phyloP scores from a whole-genome alignment of 2,329 filamentous ascomycete species.

The Penicillium fuscoglaucum region DNA sequence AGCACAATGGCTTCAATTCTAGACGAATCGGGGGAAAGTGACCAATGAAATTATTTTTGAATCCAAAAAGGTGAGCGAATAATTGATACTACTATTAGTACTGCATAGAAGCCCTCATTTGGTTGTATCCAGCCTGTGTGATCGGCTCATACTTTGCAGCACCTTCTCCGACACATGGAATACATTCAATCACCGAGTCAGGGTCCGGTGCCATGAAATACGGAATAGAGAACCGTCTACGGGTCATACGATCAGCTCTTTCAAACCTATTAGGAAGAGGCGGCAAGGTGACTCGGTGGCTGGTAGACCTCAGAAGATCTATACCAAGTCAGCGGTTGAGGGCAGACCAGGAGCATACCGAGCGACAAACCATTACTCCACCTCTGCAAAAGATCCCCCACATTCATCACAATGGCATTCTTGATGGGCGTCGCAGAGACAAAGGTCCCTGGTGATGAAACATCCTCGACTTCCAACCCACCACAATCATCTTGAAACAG shows the following conservation, averaged over 20 bases:
- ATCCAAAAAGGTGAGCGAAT: background rate
- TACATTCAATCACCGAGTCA: conserved; percentile 53
- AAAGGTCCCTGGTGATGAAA: conserved; percentile 41
- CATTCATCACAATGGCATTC: conserved; percentile 50
- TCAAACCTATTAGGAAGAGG: conserved; percentile 41
- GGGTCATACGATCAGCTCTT: conserved; percentile 47
- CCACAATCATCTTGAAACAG: conserved; percentile 57
- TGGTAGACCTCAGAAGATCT: conserved; percentile 55
- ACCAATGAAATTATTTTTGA: background rate
- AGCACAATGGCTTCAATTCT: background rate
- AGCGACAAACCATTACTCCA: conserved; percentile 50
- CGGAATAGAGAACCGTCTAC: conserved; percentile 59
- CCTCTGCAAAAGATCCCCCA: conserved; percentile 53
- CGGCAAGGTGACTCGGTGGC: conserved; percentile 55
- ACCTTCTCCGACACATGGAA: conserved; percentile 48
- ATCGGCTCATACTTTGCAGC: conserved; percentile 55
- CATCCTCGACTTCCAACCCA: conserved; percentile 54
- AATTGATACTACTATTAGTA: conserved; percentile 5
- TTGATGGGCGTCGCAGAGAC: conserved; percentile 43
- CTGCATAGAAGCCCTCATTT: conserved; percentile 23
- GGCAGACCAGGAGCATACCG: background rate
- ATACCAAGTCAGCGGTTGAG: conserved; percentile 7
- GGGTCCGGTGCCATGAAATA: conserved; percentile 59
- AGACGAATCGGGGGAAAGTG: background rate
- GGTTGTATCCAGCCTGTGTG: conserved; percentile 40